Evolutionary conservation across 306 rosid species (phyloP), one percentile per base, ranked within the genome.

Genomic region (Calophaca sinica): DNA sequence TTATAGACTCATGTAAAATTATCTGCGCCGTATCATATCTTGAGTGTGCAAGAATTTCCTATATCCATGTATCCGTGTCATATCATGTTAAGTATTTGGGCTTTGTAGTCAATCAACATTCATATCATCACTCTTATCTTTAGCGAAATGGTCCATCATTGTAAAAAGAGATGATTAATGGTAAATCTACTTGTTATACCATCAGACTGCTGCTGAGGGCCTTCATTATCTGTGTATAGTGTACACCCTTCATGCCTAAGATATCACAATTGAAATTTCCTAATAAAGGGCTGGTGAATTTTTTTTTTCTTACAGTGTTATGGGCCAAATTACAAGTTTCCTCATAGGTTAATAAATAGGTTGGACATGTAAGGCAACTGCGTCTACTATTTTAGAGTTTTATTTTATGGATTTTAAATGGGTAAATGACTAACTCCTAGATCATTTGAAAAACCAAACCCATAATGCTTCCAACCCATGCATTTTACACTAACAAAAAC

Each of bases 31-130:
- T 35, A n/a, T 61, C 48, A 61, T 35, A 35, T 61, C 45, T 60
- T n/a, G 51, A 45, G 51, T 45, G 10, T 10, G 1, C 9, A 45
- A 45, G 51, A 45, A 45, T 45, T 45, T 45, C 13, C 13, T 9
- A 11, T 26, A 36, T 61, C 67, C 0, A 3, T 11, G 15, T 61
- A 35, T 36, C 9, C 14, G 6, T 35, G 10, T 6, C 10, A 42
- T 5, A 32, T 32, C 44, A 57, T 57, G 29, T 31, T 9, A 29
- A 57, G 64, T 58, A 58, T 58, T 1, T 32, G 44, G 20, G 44
- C 48, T 59, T 61, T 45, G 8, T 62, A 59, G 71, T 52, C 73
- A 64, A 54, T 68, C 48, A 60, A 57, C 71, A 64, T 58, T 70
- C 50, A 36, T 26, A 39, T 33, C 15, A 50, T 58, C 68, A 42